Conservation (phyloP, 192 early-diverging fungal genomes). For the Gigaspora rosea region DNA sequence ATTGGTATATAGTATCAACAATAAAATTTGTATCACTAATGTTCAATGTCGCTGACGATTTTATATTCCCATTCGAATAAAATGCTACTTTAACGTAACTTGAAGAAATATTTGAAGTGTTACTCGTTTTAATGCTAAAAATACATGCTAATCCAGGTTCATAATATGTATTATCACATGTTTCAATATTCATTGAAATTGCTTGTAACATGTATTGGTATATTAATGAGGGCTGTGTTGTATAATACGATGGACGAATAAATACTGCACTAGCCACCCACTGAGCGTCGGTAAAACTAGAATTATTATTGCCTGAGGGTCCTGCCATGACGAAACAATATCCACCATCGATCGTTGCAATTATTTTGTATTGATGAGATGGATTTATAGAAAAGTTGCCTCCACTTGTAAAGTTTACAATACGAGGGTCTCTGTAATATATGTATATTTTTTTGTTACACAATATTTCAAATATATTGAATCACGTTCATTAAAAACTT, state of each 20-base stretch:
- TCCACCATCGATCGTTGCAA: not conserved
- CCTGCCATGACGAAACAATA: not conserved
- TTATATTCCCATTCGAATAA: no score
- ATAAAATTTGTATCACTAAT: no score
- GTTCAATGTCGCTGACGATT: no score
- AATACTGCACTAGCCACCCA: not conserved
- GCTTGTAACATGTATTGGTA: not conserved
- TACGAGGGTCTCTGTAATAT: no score
- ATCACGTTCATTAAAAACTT: not conserved
- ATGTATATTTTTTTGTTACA: no score
- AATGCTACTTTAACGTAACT: conserved; percentile 8
- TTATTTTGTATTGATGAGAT: no score
- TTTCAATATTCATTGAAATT: not conserved
- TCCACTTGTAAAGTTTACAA: no score
- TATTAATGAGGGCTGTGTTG: not conserved
- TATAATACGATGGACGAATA: not conserved
- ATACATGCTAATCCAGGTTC: not conserved
- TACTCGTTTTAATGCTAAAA: not conserved
- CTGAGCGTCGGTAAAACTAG: not conserved
- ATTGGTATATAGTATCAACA: no score
- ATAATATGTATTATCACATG: not conserved
- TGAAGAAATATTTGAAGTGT: no score
- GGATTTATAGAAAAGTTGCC: no score
- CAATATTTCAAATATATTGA: no score
- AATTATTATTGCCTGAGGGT: not conserved